Conservation (phyloP, 2,329 filamentous ascomycete species). For the Microascus cirrosus region DNA sequence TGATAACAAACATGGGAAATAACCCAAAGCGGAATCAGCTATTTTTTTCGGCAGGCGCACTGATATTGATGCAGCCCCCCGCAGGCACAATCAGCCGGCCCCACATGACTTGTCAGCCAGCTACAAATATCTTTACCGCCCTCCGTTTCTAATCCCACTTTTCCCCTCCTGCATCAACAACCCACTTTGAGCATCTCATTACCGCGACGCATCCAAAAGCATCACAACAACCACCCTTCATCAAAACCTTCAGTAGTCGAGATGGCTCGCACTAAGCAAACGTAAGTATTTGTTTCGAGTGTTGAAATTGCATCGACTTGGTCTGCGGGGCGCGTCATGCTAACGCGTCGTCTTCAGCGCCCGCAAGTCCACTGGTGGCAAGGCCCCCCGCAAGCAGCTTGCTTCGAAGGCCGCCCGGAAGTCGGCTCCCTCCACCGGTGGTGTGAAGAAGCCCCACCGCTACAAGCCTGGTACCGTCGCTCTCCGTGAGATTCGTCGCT, state of each 20-base stretch:
- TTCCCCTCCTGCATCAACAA: conserved; percentile 29
- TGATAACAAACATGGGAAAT: conserved; percentile 2
- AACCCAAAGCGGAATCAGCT: conserved; percentile 8
- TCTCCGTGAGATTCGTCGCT: conserved; percentile 95
- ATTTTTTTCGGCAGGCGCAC: conserved; percentile 6
- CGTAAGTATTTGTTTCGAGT: conserved; percentile 13
- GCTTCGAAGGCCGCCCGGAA: conserved; percentile 99
- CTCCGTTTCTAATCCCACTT: conserved; percentile 25
- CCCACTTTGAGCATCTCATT: conserved; percentile 18
- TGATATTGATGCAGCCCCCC: background rate
- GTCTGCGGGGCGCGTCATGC: background rate
- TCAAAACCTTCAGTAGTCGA: conserved; percentile 23
- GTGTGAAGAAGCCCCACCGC: conserved; percentile 92
- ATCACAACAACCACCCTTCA: conserved; percentile 15
- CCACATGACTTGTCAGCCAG: conserved; percentile 6
- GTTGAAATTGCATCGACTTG: background rate
- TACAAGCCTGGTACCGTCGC: conserved; percentile 90
- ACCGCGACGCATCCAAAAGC: conserved; percentile 16
- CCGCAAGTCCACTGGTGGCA: conserved; percentile 70
- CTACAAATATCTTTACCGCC: conserved; percentile 23
- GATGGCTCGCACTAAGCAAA: conserved; percentile 59
- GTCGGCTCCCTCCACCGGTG: conserved; percentile 90
- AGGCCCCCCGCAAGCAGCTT: conserved; percentile 87
- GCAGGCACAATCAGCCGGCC: conserved; percentile 11
- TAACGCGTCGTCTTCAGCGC: conserved; percentile 20